Evolutionary conservation across 1,284 basidiomycete species (phyloP).

Genomic region (Cutaneotrichosporon cyanovorans): DNA sequence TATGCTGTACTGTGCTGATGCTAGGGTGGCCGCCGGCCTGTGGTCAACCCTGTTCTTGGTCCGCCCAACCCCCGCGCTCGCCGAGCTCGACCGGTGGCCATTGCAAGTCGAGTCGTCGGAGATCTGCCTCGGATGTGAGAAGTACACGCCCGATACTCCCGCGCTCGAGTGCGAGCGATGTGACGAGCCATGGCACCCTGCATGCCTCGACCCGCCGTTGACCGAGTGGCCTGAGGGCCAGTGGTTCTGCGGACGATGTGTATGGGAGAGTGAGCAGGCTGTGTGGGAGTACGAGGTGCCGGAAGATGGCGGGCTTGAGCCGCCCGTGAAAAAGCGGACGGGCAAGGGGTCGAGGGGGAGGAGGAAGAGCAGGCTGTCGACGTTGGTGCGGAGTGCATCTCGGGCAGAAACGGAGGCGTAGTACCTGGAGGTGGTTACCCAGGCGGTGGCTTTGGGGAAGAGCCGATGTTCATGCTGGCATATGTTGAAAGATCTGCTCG

Average conservation of each 20-base stretch:
- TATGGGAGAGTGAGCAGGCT: no score
- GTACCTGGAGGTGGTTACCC: no score
- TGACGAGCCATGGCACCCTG: constrained; percentile 77
- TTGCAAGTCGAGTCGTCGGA: constrained; percentile 61
- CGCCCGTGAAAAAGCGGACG: no score
- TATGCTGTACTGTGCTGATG: background rate
- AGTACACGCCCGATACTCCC: constrained; percentile 60
- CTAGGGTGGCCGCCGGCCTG: constrained; percentile 71
- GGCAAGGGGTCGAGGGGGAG: no score
- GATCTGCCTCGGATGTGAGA: constrained; percentile 63
- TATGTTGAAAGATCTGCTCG: no score
- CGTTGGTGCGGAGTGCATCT: no score
- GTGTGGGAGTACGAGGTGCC: no score
- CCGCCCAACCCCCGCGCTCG: constrained; percentile 58
- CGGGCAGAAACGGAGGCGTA: no score
- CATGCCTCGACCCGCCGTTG: constrained; percentile 72
- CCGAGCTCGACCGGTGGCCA: constrained; percentile 67
- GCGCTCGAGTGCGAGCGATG: constrained; percentile 87
- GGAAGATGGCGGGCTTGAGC: no score
- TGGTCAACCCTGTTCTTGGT: constrained; percentile 78
- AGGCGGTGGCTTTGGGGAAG: no score
- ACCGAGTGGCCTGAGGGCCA: constrained; percentile 72
- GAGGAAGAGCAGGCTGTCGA: no score
- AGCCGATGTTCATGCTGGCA: no score
- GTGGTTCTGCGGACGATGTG: constrained; percentile 63